Base-by-base conservation (phyloP, 73 alveolate species). In the Urostyla sp. region DNA sequence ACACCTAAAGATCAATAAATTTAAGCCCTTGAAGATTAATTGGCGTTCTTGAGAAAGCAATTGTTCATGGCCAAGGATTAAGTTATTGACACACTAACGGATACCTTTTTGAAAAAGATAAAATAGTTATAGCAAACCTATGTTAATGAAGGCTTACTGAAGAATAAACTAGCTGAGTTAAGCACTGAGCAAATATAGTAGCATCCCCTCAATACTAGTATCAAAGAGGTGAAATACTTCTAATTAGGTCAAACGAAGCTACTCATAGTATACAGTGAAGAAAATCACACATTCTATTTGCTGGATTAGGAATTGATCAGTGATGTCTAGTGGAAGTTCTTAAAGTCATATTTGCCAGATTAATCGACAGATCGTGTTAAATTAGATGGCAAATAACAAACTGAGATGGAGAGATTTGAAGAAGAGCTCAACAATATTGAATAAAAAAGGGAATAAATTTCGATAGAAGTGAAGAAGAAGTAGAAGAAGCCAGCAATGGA, bases 201-300 rank as follows among this genome's bases (percentile, higher is more conserved):
- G 7, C 72, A 49, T 1, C 40, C 69, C 5, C 20, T 69, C 27
- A 69, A 69, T 30, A 49, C 20, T 37, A 69, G 49, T 28, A 49
- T 69, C n/a, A 69, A 69, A 30, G 15, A 34, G 8, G 49, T 69
- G 3, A 69, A 69, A 37, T 21, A 53, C 20, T 24, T 69, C 27
- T 46, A 49, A 3, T 69, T 69, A 34, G 69, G 72, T 3, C 11
- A 49, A 7, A 69, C 44, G 35, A 44, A 59, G 36, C 27, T 69
- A 30, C 38, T 69, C 8, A 59, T 48, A 13, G 83, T 69, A 2
- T 32, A 69, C 44, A 69, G 44, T 24, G 48, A 46, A 6, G 48
- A 69, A n/a, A 69, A 69, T 46, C 44, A 28, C 49, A 69, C 44
- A 32, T 69, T 67, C 72, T 69, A 69, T 23, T 67, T 69, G 35